Evolutionary conservation across 2,329 filamentous ascomycete genomes (phyloP).

Genomic region (Aspergillus sp.): DNA sequence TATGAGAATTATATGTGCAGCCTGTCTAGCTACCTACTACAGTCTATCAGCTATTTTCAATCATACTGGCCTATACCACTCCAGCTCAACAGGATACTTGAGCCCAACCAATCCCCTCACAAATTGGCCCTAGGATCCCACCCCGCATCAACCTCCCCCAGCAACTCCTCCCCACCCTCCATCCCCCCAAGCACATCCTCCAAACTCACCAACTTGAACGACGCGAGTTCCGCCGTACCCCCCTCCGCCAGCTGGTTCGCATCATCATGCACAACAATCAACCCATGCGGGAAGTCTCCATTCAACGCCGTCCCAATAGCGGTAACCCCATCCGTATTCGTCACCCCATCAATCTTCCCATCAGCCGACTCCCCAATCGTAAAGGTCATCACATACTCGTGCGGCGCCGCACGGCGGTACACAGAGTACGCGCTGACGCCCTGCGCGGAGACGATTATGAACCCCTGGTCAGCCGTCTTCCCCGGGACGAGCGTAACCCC

Average conservation of each 20-base stretch:
- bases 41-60: too few relatives aligned
- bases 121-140: constrained; percentile 3
- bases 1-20: too few relatives aligned
- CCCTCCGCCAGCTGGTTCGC: constrained; percentile 12
- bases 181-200: constrained; percentile 2
- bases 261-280: constrained; percentile 16
- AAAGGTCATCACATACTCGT: constrained; percentile 17
- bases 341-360: constrained; percentile 13
- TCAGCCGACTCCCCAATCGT: constrained; percentile 6
- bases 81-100: not conserved
- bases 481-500: not conserved
- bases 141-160: constrained; percentile 4
- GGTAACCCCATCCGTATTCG: constrained; percentile 13
- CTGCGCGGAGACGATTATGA: constrained; percentile 10
- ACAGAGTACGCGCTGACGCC: constrained; percentile 14
- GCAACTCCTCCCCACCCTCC: not conserved
- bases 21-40: too few relatives aligned
- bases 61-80: too few relatives aligned
- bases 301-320: constrained; percentile 3
- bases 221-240: constrained; percentile 11
- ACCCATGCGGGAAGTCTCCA: constrained; percentile 11
- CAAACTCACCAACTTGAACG: constrained; percentile 14
- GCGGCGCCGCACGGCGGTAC: constrained; percentile 1
- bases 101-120: not conserved
- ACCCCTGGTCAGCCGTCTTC: not conserved